Conservation (phyloP, 164 flowering plant species). For the Stephania cephalantha region DNA sequence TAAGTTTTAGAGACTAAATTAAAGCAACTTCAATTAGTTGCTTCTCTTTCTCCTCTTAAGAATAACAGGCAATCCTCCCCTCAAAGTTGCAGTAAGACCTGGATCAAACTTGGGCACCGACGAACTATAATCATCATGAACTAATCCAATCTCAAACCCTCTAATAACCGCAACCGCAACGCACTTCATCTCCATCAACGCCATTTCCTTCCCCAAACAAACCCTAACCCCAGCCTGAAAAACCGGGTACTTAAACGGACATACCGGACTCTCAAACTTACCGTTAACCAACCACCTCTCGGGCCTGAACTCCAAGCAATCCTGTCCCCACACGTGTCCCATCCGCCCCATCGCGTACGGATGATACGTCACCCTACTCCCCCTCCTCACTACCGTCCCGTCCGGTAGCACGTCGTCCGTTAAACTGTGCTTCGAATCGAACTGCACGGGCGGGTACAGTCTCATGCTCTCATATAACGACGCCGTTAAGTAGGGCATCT, state of each 20-base stretch:
- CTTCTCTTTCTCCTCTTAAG: constrained; percentile 20
- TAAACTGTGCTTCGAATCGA: constrained; percentile 57
- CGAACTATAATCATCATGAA: background rate
- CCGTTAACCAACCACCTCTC: constrained; percentile 70
- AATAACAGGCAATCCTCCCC: constrained; percentile 37
- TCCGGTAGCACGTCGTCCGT: constrained; percentile 67
- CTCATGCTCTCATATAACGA: constrained; percentile 64
- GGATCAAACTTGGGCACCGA: constrained; percentile 39
- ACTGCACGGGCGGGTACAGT: constrained; percentile 77
- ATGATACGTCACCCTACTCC: constrained; percentile 67
- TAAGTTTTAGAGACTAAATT: no score
- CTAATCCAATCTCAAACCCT: constrained; percentile 24
- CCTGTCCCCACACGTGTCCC: constrained; percentile 63
- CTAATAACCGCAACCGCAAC: constrained; percentile 21
- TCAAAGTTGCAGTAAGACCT: constrained; percentile 47
- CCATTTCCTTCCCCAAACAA: constrained; percentile 40
- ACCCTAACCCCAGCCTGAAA: constrained; percentile 34
- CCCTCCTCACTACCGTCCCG: constrained; percentile 43
- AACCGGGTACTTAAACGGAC: constrained; percentile 38
- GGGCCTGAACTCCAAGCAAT: constrained; percentile 59
- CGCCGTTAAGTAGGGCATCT: constrained; percentile 66
- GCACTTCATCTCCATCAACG: constrained; percentile 23
- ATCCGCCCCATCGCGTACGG: constrained; percentile 81
- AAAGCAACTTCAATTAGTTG: no score
- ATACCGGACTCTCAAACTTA: constrained; percentile 29